Evolutionary conservation across 2,329 filamentous ascomycete genomes (phyloP), one percentile per base, ranked within the genome.

Genomic region (Cladophialophora chaetospira): DNA sequence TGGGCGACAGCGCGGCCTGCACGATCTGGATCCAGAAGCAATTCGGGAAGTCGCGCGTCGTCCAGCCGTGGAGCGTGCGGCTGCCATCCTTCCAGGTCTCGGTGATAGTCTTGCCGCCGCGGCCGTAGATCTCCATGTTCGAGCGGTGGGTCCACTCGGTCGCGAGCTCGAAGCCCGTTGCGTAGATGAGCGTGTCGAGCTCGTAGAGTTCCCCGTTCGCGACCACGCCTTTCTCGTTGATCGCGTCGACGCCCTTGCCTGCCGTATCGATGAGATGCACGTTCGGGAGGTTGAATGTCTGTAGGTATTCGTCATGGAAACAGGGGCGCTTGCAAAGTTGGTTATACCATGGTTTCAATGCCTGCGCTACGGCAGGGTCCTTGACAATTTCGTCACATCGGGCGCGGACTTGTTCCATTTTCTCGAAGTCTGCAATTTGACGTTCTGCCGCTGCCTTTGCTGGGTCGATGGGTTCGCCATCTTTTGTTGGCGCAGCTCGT

Each of bases 311-410:
- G 63, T 87, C 82, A 68, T 82, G 82, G 69, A 86, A 87, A 36
- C 74, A 79, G 0, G 84, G 83, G 0, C 85, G 78, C 68, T 88
- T 88, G 73, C 85, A 88, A 77, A 80, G 85, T 0, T 71, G 70
- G 0, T 80, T 77, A 65, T 87, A 88, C 80, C 81, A 85, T 0
- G 82, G 73, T 65, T 83, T 82, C 5, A 87, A 74, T 2, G 69
- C 74, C 25, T 75, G 74, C 0, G 84, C 83, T 0, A 77, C 82
- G 1, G 67, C 69, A 9, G 69, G 68, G 62, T 86, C 77, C 33
- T 77, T 68, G n/a, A 87, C 82, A n/a, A 79, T 68, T 0, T 71
- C 63, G n/a, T 79, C 76, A 4, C 78, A 72, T 2, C 79, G 75
- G 2, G 68, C 68, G 1, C 82, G 77, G 4, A 63, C 45, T 17